Conservation (phyloP, 306 rosid genomes). For the Notholithocarpus densiflorus region DNA sequence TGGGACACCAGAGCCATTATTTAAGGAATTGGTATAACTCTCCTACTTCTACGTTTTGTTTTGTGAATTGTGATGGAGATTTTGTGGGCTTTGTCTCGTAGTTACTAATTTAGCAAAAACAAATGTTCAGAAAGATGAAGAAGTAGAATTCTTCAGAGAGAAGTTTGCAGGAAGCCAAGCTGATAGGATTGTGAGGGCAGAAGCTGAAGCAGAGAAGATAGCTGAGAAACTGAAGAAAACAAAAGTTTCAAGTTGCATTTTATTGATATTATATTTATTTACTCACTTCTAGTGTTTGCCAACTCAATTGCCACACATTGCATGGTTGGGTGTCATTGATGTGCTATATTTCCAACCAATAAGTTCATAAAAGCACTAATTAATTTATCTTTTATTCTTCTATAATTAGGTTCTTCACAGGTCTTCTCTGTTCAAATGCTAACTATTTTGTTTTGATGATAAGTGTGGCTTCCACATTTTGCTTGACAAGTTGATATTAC, state of each 20-base stretch:
- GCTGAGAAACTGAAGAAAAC: slow-evolving; percentile 72
- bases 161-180: slow-evolving; percentile 97
- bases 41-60: not conserved
- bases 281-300: not conserved
- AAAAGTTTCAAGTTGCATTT: not conserved
- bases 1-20: no score
- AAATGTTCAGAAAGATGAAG: slow-evolving; percentile 71
- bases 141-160: slow-evolving; percentile 64
- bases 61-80: not conserved
- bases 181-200: slow-evolving; percentile 76
- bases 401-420: not conserved
- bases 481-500: not conserved
- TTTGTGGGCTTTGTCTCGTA: not conserved
- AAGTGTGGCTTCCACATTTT: not conserved
- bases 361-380: not conserved
- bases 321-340: not conserved
- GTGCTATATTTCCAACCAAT: not conserved
- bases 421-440: not conserved
- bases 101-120: slow-evolving; percentile 16
- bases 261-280: not conserved
- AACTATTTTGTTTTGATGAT: not conserved
- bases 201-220: slow-evolving; percentile 70
- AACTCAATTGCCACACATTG: not conserved
- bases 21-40: no score
- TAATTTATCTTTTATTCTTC: not conserved